Conservation (phyloP, 2,329 filamentous ascomycete species). For the Aspergillus clavatus region DNA sequence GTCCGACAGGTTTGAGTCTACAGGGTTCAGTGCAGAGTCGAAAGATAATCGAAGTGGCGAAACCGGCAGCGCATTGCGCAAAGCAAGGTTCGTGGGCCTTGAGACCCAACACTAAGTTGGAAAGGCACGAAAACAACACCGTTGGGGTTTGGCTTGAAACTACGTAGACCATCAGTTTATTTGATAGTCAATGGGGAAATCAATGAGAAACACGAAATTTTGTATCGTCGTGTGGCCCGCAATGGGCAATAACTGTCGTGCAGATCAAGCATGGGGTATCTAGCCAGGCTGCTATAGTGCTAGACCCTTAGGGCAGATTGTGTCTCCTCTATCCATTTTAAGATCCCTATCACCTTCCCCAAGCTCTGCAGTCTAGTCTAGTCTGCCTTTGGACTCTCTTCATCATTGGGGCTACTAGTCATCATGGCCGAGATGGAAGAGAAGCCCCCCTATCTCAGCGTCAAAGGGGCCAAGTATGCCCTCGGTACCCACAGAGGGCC, state of each 20-base stretch:
- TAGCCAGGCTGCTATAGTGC: too few species aligned
- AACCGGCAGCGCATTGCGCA: neutral
- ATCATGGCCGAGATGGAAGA: constrained; percentile 23
- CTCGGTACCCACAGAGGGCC: constrained; percentile 30
- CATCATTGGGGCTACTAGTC: constrained; percentile 1
- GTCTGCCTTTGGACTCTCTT: neutral
- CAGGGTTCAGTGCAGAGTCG: too few species aligned
- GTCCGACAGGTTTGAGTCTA: constrained; percentile 1
- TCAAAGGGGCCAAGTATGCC: constrained; percentile 27
- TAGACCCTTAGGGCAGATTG: neutral
- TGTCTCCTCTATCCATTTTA: neutral
- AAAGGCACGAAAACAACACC: neutral
- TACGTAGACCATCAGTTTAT: too few species aligned
- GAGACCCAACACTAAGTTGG: neutral
- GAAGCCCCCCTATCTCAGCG: constrained; percentile 23
- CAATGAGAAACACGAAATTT: neutral
- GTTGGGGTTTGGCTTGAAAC: neutral
- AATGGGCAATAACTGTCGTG: neutral
- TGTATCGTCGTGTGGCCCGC: neutral
- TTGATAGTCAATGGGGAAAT: too few species aligned
- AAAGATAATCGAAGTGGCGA: neutral
- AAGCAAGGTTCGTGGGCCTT: neutral
- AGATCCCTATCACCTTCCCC: constrained; percentile 1
- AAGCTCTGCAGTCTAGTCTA: neutral
- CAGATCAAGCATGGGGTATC: neutral